Percentiles rank a stretch among this genome's conserved stretches.
Conservation (phyloP, 169 alveolate species). For the Plasmodium relictum region DNA sequence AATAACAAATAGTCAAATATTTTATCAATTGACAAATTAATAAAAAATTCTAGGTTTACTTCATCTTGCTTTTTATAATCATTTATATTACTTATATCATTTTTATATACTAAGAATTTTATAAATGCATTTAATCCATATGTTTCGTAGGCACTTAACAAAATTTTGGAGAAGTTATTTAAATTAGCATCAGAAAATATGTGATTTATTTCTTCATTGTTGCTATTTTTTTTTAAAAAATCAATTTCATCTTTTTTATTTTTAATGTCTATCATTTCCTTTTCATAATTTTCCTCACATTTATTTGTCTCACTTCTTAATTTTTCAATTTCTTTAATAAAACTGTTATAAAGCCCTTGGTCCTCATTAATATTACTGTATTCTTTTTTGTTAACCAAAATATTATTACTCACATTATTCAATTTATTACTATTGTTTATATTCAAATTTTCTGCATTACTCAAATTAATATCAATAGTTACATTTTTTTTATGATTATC, state of each 20-base stretch:
- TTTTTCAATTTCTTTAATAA: conserved; percentile 41
- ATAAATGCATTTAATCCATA: conserved; percentile 50
- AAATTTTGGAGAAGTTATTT: conserved; percentile 7
- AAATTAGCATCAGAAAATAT: conserved; percentile 35
- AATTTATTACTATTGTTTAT: background rate
- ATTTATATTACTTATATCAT: conserved; percentile 11
- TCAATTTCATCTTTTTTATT: conserved; percentile 60
- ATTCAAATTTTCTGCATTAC: background rate
- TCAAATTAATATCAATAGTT: background rate
- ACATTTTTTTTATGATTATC: background rate
- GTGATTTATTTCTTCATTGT: conserved; percentile 42
- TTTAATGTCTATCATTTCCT: conserved; percentile 58
- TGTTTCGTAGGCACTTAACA: conserved; percentile 30
- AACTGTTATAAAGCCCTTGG: conserved; percentile 12
- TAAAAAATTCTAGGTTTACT: conserved; percentile 54
- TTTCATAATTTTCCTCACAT: conserved; percentile 57
- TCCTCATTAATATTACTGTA: conserved; percentile 4
- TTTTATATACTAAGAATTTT: conserved; percentile 44
- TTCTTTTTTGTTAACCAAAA: background rate
- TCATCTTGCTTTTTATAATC: conserved; percentile 21
- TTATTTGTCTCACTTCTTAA: conserved; percentile 34
- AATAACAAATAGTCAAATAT: conserved; percentile 58
- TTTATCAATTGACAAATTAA: conserved; percentile 44
- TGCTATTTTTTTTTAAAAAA: conserved; percentile 43
- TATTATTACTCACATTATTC: background rate